Evolutionary conservation across 2,329 filamentous ascomycete genomes (phyloP), one percentile per base, ranked within the genome.

Genomic region (Ceratocystis ficicola): DNA sequence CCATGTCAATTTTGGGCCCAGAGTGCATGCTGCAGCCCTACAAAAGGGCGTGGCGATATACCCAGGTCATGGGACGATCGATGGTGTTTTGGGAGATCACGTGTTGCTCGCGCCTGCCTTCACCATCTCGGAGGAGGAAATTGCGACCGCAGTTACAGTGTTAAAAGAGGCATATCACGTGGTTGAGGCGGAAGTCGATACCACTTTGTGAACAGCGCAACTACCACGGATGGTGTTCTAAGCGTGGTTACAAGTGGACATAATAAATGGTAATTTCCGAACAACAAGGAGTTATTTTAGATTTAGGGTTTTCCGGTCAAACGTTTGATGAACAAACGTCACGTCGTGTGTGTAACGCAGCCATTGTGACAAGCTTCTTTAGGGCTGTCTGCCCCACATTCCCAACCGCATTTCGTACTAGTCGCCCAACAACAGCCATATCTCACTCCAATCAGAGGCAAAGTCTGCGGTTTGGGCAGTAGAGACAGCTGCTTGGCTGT

Each of bases 21-120:
- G 66, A 55, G 70, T 76, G 0, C 71, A 74, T 17, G 69, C 28
- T 32, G 28, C 28, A 5, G 52, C 0, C 70, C 81, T n/a, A 73
- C 74, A 52, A 22, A 50, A 22, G 12, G 52, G 57, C n/a, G 36
- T 65, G 17, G 57, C 52, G 6, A 71, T 89, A 2, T 90, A 89
- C 71, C 83, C 84, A 1, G 86, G 85, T 0, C 75, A 76, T 0
- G 86, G 86, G 1, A 84, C 83, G 0, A 81, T 77, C 0, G 84
- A 80, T 69, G 79, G 88, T 57, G 77, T 81, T 1, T 72, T 72
- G 1, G 87, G 88, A 8, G 88, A 92, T 71, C 86, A 89, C 72
- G 76, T 90, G 44, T 78, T 91, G 30, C 71, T 92, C 10, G 82
- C 86, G 1, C 88, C 88, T 4, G 80, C 88, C 0, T 90, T 85